Evolutionary conservation across 208 protist genomes (phyloP).

Genomic region (Leishmania guyanensis): DNA sequence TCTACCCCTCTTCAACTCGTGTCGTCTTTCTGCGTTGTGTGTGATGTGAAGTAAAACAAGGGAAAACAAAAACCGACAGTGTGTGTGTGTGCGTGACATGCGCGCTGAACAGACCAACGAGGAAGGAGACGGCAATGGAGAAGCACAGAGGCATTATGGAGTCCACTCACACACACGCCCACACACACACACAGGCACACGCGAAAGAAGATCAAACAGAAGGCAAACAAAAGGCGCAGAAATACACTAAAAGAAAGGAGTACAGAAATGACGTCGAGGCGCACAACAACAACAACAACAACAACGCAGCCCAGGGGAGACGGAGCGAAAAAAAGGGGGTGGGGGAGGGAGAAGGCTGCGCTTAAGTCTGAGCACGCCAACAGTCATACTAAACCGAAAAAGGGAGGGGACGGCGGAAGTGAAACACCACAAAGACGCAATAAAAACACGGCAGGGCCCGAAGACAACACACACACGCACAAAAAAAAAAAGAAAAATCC

Average conservation of each 20-base stretch:
- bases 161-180: not conserved
- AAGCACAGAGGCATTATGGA: conserved; percentile 17
- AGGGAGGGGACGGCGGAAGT: not conserved
- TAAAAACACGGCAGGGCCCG: not conserved
- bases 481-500: not conserved
- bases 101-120: not conserved
- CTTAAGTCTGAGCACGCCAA: not conserved
- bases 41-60: not conserved
- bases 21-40: not conserved
- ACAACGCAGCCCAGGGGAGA: not conserved
- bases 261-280: too few relatives aligned
- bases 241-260: too few relatives aligned
- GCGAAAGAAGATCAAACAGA: not conserved
- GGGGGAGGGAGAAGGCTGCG: not conserved
- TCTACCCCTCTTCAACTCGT: not conserved
- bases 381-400: not conserved
- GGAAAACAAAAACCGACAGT: not conserved
- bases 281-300: too few relatives aligned
- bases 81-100: not conserved
- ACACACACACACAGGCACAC: not conserved
- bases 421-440: not conserved
- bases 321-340: not conserved
- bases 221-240: not conserved
- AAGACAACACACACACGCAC: too few relatives aligned
- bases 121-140: not conserved